Conservation (phyloP, 805 yeast species). For the Yamadazyma paraphyllophila region DNA sequence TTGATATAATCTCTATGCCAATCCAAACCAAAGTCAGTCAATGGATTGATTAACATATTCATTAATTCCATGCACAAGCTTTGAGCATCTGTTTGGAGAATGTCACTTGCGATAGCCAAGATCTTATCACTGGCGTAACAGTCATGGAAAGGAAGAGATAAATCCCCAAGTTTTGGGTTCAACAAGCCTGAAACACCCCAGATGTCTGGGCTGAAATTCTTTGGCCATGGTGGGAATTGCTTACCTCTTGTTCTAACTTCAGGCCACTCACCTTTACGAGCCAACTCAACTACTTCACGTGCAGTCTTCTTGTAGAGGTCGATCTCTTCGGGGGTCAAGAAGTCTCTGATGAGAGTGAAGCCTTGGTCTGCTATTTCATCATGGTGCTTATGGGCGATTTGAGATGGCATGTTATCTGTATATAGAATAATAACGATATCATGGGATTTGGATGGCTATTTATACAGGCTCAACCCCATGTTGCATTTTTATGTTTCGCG, state of each 20-base stretch:
- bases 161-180: slow-evolving; percentile 43
- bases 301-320: slow-evolving; percentile 35
- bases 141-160: slow-evolving; percentile 38
- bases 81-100: slow-evolving; percentile 36
- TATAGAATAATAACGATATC: background rate
- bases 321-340: slow-evolving; percentile 42
- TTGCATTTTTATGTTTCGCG: background rate
- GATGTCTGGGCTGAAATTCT: slow-evolving; percentile 47
- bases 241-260: slow-evolving; percentile 50
- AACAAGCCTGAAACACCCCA: slow-evolving; percentile 52
- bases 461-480: slow-evolving; percentile 1
- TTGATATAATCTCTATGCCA: slow-evolving; percentile 54
- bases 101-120: slow-evolving; percentile 39
- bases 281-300: slow-evolving; percentile 35
- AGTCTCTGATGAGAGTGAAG: slow-evolving; percentile 37
- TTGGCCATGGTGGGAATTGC: slow-evolving; percentile 60
- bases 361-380: slow-evolving; percentile 36
- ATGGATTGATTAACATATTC: slow-evolving; percentile 53
- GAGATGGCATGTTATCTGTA: slow-evolving; percentile 16
- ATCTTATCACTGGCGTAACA: slow-evolving; percentile 39
- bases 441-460: background rate
- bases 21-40: slow-evolving; percentile 50
- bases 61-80: slow-evolving; percentile 47
- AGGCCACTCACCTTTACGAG: slow-evolving; percentile 49
- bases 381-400: slow-evolving; percentile 26